Evolutionary conservation across 192 early-diverging fungal genomes (phyloP).

Genomic region (Piromyces finnis): DNA sequence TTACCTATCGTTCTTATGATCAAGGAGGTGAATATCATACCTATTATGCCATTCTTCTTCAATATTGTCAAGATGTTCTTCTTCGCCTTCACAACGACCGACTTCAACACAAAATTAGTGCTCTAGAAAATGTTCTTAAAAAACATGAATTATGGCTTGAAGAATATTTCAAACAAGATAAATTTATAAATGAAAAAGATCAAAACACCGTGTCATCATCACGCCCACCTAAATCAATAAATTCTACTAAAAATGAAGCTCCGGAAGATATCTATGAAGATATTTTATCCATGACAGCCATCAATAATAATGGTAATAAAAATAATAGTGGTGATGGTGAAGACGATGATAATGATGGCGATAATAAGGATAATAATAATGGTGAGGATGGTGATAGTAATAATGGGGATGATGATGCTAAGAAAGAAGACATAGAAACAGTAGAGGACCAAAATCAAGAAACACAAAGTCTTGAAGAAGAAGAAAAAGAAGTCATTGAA

Average conservation of each 20-base stretch:
- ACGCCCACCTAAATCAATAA: too few species aligned
- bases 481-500: too few species aligned
- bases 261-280: too few species aligned
- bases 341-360: background rate
- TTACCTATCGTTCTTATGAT: background rate
- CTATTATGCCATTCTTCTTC: background rate
- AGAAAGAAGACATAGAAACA: too few species aligned
- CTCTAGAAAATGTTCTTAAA: background rate
- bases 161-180: background rate
- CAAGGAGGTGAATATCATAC: background rate
- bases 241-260: background rate
- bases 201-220: too few species aligned
- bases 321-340: background rate
- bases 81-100: background rate
- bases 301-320: background rate
- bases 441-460: too few species aligned
- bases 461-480: too few species aligned
- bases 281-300: too few species aligned
- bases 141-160: background rate
- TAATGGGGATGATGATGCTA: too few species aligned
- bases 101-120: background rate
- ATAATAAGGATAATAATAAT: background rate
- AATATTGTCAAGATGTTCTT: background rate
- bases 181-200: background rate
- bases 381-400: background rate